Evolutionary conservation across 1,139 yeast species (phyloP).

Genomic region (Geotrichum carabidarum): DNA sequence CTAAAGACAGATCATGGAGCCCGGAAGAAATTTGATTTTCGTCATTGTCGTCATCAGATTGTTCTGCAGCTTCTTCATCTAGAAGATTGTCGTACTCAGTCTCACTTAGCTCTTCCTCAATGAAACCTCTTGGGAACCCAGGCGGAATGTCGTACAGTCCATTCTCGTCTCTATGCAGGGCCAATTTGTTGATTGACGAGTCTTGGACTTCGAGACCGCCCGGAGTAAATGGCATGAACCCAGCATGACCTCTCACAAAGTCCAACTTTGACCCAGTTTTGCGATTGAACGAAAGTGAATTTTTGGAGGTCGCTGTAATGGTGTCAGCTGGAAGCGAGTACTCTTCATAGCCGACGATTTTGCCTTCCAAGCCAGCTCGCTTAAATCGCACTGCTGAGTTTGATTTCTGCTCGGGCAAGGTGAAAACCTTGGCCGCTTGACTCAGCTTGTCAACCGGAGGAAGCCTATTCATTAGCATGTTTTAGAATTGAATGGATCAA

Average conservation of each 20-base stretch:
- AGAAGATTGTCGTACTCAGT: constrained; percentile 25
- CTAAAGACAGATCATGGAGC: constrained; percentile 12
- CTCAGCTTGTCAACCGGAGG: constrained; percentile 38
- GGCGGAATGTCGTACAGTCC: constrained; percentile 83
- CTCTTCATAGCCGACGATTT: constrained; percentile 59
- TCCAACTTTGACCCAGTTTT: constrained; percentile 59
- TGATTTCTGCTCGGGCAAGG: constrained; percentile 39
- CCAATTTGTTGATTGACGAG: constrained; percentile 35
- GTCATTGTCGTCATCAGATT: constrained; percentile 18
- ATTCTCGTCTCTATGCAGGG: constrained; percentile 59
- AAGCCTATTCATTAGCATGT: constrained; percentile 26
- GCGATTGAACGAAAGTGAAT: constrained; percentile 69
- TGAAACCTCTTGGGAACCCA: constrained; percentile 71
- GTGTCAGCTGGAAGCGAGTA: constrained; percentile 47
- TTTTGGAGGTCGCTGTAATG: constrained; percentile 54
- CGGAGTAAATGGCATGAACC: constrained; percentile 85
- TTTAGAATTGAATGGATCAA: not conserved
- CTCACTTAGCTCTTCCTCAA: constrained; percentile 31
- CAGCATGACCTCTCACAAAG: constrained; percentile 63
- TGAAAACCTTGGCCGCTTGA: constrained; percentile 36
- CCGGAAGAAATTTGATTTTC: constrained; percentile 11
- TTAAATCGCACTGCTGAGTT: constrained; percentile 40
- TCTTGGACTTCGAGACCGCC: constrained; percentile 63
- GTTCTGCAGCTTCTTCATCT: constrained; percentile 18
- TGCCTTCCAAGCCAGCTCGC: constrained; percentile 71